phyloP scores from a whole-genome alignment of 257 asterid genomes.

The Solanum tacnaense region DNA sequence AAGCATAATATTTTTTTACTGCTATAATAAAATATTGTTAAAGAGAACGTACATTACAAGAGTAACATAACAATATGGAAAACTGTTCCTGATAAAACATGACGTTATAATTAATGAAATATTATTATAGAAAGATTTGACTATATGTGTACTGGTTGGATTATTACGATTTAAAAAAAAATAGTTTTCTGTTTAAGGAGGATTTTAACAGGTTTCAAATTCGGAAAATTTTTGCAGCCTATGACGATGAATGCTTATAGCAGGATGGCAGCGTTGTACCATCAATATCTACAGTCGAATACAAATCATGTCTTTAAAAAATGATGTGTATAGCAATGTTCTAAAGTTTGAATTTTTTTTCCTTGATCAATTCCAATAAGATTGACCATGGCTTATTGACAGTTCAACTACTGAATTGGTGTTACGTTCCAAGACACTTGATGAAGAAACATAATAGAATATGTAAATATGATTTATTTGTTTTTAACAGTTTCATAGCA shows the following conservation, averaged over 20 bases:
- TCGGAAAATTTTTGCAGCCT: background rate
- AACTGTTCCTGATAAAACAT: background rate
- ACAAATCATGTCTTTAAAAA: background rate
- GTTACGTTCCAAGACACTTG: background rate
- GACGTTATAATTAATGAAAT: background rate
- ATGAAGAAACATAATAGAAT: background rate
- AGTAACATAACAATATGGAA: background rate
- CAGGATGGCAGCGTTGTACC: background rate
- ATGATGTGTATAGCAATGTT: background rate
- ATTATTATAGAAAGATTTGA: background rate
- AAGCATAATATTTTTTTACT: too few species aligned
- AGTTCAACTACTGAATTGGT: background rate
- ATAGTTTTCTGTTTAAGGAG: background rate
- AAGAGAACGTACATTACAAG: background rate
- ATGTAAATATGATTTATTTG: background rate
- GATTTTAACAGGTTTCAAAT: background rate
- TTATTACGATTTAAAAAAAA: background rate
- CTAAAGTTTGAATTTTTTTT: background rate
- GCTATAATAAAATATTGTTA: background rate
- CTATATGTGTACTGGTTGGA: background rate
- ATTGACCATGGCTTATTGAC: background rate
- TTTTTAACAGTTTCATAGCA: background rate
- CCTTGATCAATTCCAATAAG: background rate
- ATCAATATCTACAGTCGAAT: background rate
- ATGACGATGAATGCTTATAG: background rate